These are phyloP conservation scores for Trichoderma pleuroti DNA, from an alignment of 2,329 filamentous ascomycete genomes.

Conservation along the genomic window DNA sequence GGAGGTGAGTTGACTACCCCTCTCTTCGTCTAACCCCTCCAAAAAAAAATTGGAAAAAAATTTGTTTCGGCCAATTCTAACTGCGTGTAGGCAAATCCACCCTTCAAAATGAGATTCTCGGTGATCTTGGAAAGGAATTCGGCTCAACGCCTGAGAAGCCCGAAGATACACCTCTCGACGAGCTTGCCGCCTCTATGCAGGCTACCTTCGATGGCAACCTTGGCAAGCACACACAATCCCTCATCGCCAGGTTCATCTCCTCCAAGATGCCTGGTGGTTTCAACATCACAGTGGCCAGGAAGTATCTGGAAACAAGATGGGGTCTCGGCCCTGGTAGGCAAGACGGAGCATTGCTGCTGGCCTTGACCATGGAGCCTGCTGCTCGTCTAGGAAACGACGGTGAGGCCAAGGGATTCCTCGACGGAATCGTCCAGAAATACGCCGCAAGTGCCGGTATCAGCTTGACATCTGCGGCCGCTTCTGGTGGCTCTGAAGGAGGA, in stretches of 20 bases:
- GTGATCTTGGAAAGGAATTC: constrained; percentile 97
- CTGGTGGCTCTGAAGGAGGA: constrained; percentile 66
- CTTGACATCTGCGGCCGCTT: constrained; percentile 71
- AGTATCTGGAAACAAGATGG: constrained; percentile 93
- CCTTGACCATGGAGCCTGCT: constrained; percentile 87
- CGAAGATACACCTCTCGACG: constrained; percentile 94
- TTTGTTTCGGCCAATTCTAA: constrained; percentile 13
- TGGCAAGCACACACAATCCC: constrained; percentile 90
- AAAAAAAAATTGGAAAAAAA: neutral
- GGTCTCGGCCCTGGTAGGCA: constrained; percentile 82
- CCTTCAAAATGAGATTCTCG: constrained; percentile 96
- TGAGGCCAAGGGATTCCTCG: constrained; percentile 90
- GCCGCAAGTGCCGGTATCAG: constrained; percentile 78
- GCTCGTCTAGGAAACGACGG: constrained; percentile 83
- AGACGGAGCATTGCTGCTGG: constrained; percentile 83
- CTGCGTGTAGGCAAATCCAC: constrained; percentile 79
- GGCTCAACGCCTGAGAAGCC: constrained; percentile 97
- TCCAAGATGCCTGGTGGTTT: constrained; percentile 99
- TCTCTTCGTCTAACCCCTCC: neutral
- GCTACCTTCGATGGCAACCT: constrained; percentile 98
- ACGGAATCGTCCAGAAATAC: constrained; percentile 86
- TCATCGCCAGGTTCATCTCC: constrained; percentile 91
- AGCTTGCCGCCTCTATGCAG: constrained; percentile 93
- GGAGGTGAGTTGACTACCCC: constrained; percentile 64
- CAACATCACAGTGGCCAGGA: constrained; percentile 93